A percentile compares a stretch with the other conserved stretches of the same genome.
Evolutionary conservation across 1,284 basidiomycete species (phyloP).

Genomic region (Neonothopanus nambi): DNA sequence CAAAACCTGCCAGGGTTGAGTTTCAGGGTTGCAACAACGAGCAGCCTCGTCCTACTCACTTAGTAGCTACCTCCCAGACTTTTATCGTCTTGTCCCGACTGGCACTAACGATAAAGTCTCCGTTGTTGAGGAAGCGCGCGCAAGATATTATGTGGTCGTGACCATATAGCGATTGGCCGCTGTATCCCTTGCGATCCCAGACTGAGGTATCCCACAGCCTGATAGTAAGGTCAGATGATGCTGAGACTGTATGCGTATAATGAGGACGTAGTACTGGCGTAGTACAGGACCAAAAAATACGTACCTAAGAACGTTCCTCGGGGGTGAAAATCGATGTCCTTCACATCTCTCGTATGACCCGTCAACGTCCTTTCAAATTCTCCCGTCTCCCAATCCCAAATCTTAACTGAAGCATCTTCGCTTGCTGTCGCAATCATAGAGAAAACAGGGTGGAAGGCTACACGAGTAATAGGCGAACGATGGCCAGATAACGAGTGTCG

Average conservation of each 20-base stretch:
- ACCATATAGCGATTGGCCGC: constrained; percentile 82
- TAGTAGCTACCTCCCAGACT: constrained; percentile 84
- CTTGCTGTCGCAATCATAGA: constrained; percentile 82
- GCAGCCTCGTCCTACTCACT: constrained; percentile 52
- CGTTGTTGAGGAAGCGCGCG: constrained; percentile 83
- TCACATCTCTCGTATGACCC: constrained; percentile 88
- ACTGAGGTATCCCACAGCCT: constrained; percentile 83
- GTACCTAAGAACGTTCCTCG: constrained; percentile 80
- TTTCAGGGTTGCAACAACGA: constrained; percentile 10
- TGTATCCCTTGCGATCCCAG: constrained; percentile 79
- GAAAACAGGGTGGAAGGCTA: constrained; percentile 88
- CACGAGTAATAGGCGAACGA: constrained; percentile 72
- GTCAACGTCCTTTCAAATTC: constrained; percentile 91
- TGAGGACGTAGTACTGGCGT: not conserved
- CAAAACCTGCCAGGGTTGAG: constrained; percentile 45
- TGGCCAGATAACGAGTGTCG: constrained; percentile 82
- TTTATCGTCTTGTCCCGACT: constrained; percentile 87
- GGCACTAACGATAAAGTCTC: constrained; percentile 81
- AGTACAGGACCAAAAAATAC: constrained; percentile 25
- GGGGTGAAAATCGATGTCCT: constrained; percentile 86
- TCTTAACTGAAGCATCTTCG: constrained; percentile 87
- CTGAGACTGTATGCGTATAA: constrained; percentile 60
- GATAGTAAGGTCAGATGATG: constrained; percentile 87
- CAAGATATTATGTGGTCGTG: constrained; percentile 91
- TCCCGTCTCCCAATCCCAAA: constrained; percentile 96